Evolutionary conservation across 1,139 yeast species (phyloP).

Genomic region (Geotrichum carabidarum): DNA sequence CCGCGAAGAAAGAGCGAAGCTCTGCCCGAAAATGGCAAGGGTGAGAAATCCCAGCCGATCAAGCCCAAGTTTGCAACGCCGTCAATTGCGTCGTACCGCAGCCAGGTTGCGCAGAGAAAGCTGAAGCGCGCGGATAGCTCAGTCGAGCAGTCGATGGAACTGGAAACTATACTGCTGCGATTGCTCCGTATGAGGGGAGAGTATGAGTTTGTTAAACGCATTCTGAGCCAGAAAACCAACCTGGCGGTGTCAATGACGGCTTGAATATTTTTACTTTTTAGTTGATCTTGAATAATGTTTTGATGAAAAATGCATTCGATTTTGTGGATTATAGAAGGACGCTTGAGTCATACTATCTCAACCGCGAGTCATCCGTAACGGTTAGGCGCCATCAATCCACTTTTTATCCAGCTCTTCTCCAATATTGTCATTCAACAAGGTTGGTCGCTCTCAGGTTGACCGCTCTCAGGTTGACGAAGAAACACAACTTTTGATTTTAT

Average conservation of each 20-base stretch:
- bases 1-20: not conserved
- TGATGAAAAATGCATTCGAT: not conserved
- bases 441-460: too few species aligned
- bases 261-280: not conserved
- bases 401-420: too few species aligned
- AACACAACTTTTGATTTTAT: too few species aligned
- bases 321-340: too few species aligned
- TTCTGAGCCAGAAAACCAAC: slow-evolving; percentile 45
- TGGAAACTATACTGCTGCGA: slow-evolving; percentile 46
- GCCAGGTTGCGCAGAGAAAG: slow-evolving; percentile 1
- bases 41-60: not conserved
- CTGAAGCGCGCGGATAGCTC: not conserved
- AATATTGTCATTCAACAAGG: too few species aligned
- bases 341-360: too few species aligned
- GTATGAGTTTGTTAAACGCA: slow-evolving; percentile 45
- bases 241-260: not conserved
- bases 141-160: slow-evolving; percentile 6
- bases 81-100: not conserved
- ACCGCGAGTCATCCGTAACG: too few species aligned
- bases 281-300: not conserved
- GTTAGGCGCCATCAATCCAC: too few species aligned
- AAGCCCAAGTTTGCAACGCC: not conserved
- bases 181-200: slow-evolving; percentile 47
- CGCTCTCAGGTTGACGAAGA: not conserved
- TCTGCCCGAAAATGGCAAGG: not conserved